Base-by-base conservation (phyloP, 305 asterid genomes). In the Fraxinus dipetala region DNA sequence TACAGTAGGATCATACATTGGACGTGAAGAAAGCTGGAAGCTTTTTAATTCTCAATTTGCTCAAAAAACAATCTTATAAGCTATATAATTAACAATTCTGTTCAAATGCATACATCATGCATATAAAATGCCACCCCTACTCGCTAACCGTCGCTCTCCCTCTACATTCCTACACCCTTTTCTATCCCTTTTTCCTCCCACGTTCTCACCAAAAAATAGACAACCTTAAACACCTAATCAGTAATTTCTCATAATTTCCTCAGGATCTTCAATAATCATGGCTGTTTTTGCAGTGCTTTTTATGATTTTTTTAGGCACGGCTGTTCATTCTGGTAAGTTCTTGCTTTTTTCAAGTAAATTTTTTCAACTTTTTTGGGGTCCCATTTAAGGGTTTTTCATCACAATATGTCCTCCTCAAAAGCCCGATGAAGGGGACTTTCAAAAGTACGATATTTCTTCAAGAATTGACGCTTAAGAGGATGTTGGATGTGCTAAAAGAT, bases 91-190 rank as follows among this genome's bases (percentile, higher is more conserved):
- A 75, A 45, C 72, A 80, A 56, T 51, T 81, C 77, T 78, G 85
- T 79, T 78, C 82, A 78, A 79, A 80, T 78, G 45, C 83, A 81
- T 81, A 86, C 81, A 85, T 77, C 72, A 75, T 61, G n/a, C 80
- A 77, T 75, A 78, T 75, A 79, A 45, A 72, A 18, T 18, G 78
- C 7, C 63, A 20, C 31, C 69, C 75, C 34, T 43, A 14, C 32
- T 13, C 77, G 30, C 83, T 36, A 88, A 81, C 86, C 84, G 79
- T 82, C 86, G 30, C 65, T 65, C 78, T 16, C 73, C 84, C 85
- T 83, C 86, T 79, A 85, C 87, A 81, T 74, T 84, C 80, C 74
- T 75, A 34, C 83, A 73, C 82, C 22, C 72, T 30, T 45, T 73
- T 51, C 7, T 56, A 6, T 18, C 65, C 72, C 13, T 24, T 26